Percentiles rank a stretch among this genome's conserved stretches.
Evolutionary conservation across 768 basidiomycete species (phyloP).

Genomic region (Lactarius hengduanensis): DNA sequence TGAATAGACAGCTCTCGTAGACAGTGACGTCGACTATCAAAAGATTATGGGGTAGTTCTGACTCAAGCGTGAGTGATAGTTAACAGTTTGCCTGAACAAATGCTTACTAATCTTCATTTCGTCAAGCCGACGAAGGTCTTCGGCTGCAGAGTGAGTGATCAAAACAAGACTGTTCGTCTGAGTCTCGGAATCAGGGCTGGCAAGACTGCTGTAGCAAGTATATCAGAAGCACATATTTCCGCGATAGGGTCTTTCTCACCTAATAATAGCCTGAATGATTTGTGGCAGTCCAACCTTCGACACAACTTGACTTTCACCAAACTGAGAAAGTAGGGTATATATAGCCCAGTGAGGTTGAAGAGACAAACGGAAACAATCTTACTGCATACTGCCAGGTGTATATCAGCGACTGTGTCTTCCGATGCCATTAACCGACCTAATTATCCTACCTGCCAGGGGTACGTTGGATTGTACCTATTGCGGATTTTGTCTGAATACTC

Average conservation of each 20-base stretch:
- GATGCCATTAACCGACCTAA: constrained; percentile 29
- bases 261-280: constrained; percentile 70
- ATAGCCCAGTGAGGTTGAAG: constrained; percentile 14
- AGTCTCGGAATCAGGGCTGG: constrained; percentile 76
- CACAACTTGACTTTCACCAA: constrained; percentile 72
- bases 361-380: constrained; percentile 34
- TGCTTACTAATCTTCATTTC: constrained; percentile 79
- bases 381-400: constrained; percentile 58
- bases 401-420: constrained; percentile 12
- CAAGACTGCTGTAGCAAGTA: constrained; percentile 54
- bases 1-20: constrained; percentile 64
- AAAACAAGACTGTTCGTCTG: constrained; percentile 67
- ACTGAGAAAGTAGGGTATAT: constrained; percentile 43
- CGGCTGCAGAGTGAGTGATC: constrained; percentile 59
- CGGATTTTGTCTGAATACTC: constrained; percentile 66
- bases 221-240: constrained; percentile 2
- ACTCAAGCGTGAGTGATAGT: constrained; percentile 1
- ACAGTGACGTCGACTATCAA: constrained; percentile 63
- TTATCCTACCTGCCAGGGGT: constrained; percentile 67
- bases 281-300: constrained; percentile 67
- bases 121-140: constrained; percentile 60
- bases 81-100: constrained; percentile 14
- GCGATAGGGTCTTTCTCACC: constrained; percentile 40
- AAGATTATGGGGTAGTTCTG: constrained; percentile 74
- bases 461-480: constrained; percentile 62